These are phyloP conservation scores for Collariella sp. DNA, from an alignment of 495 filamentous ascomycete species.

Conservation along the genomic window DNA sequence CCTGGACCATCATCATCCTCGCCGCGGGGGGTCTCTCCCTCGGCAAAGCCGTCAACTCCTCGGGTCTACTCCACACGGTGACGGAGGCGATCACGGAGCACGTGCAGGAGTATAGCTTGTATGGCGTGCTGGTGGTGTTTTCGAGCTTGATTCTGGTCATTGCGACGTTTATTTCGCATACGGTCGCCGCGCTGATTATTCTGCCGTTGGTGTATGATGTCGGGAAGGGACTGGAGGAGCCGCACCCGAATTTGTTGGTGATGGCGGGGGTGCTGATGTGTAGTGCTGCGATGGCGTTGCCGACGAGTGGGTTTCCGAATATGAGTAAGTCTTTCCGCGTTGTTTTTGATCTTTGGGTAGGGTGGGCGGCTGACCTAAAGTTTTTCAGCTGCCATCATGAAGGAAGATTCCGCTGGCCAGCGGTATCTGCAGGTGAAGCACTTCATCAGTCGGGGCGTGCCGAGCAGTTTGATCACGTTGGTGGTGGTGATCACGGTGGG, in stretches of 20 bases:
- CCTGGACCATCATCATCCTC: conserved; percentile 99
- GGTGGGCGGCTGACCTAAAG: too few species aligned
- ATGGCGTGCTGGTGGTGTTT: conserved; percentile 82
- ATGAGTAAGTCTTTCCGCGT: conserved; percentile 68
- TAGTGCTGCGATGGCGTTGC: conserved; percentile 73
- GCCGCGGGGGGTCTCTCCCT: conserved; percentile 89
- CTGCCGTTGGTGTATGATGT: conserved; percentile 83
- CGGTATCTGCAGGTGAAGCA: conserved; percentile 87
- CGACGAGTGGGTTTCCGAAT: conserved; percentile 94
- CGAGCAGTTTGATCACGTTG: conserved; percentile 71
- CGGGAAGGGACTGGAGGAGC: conserved; percentile 72
- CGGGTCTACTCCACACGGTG: conserved; percentile 85
- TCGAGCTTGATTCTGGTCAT: conserved; percentile 79
- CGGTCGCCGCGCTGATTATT: conserved; percentile 91
- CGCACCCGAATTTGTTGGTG: conserved; percentile 89
- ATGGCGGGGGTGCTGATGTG: conserved; percentile 67
- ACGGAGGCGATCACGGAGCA: conserved; percentile 61
- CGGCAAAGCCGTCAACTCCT: conserved; percentile 89
- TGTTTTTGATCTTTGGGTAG: neutral
- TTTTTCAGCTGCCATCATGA: conserved; percentile 95
- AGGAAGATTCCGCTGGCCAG: conserved; percentile 87
- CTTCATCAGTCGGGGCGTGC: conserved; percentile 85
- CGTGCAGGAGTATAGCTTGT: conserved; percentile 74
- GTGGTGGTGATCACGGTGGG: conserved; percentile 76
- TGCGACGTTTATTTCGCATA: conserved; percentile 97